Evolutionary conservation across 345 rosid species (phyloP).

Genomic region (Eucalyptus polyanthemos): DNA sequence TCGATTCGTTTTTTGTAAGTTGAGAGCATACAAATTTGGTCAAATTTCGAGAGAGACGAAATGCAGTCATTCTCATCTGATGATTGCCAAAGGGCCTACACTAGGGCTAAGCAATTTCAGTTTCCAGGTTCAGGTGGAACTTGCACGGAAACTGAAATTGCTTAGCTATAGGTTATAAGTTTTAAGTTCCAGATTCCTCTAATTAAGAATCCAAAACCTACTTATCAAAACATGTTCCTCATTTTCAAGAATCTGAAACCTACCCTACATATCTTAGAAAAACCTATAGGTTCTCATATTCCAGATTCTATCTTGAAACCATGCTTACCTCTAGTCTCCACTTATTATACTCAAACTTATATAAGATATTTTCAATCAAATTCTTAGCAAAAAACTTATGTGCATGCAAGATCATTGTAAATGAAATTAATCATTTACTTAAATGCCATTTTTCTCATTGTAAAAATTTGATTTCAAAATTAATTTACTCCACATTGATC

Average conservation of each 20-base stretch:
- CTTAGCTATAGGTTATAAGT: too few species aligned
- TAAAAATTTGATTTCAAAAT: too few species aligned
- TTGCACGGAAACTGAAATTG: too few species aligned
- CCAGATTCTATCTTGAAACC: too few species aligned
- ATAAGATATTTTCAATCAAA: background rate
- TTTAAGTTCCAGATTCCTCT: accelerated
- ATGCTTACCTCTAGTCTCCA: too few species aligned
- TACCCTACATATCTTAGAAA: too few species aligned
- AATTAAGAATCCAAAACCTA: too few species aligned
- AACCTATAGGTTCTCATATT: too few species aligned
- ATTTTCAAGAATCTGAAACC: accelerated
- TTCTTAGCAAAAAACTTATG: background rate
- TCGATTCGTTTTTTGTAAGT: background rate
- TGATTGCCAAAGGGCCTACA: background rate
- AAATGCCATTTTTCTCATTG: background rate
- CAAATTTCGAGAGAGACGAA: background rate
- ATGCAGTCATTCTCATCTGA: background rate
- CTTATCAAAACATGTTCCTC: accelerated
- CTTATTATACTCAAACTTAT: background rate
- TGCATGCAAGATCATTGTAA: background rate
- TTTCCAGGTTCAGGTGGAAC: too few species aligned
- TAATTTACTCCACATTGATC: background rate
- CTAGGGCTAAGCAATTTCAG: too few species aligned
- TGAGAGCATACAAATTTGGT: background rate
- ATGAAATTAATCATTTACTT: background rate